phyloP scores from a whole-genome alignment of 371 early-diverging fungal genomes.

The Fennellomyces sp. region DNA sequence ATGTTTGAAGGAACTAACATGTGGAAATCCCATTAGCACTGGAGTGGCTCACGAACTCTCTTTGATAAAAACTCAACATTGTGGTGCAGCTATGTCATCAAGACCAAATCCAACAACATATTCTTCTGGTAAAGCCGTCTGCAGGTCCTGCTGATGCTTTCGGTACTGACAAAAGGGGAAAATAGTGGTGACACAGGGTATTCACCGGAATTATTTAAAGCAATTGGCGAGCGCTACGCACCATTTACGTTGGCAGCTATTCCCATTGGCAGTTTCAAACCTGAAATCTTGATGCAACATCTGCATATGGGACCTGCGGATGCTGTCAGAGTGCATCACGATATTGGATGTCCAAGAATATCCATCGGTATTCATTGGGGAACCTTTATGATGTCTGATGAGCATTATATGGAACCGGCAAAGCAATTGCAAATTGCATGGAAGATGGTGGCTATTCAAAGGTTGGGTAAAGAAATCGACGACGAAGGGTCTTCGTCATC shows the following conservation, averaged over 20 bases:
- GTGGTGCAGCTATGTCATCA: slow-evolving; percentile 64
- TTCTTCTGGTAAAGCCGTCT: slow-evolving; percentile 69
- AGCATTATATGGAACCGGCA: slow-evolving; percentile 70
- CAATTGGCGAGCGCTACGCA: slow-evolving; percentile 53
- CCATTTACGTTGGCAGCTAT: slow-evolving; percentile 59
- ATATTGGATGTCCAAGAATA: slow-evolving; percentile 39
- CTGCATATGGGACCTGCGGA: slow-evolving; percentile 62
- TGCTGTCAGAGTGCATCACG: slow-evolving; percentile 54
- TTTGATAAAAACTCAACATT: slow-evolving; percentile 58
- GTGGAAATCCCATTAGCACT: slow-evolving; percentile 45
- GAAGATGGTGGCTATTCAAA: slow-evolving; percentile 12
- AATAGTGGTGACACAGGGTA: slow-evolving; percentile 66
- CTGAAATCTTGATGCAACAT: slow-evolving; percentile 47
- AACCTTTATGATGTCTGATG: slow-evolving; percentile 67
- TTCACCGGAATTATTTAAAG: slow-evolving; percentile 56
- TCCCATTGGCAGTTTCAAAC: slow-evolving; percentile 63
- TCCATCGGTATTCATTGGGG: slow-evolving; percentile 68
- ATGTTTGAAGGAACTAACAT: background rate
- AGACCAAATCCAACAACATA: slow-evolving; percentile 38
- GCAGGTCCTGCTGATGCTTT: too few species aligned
- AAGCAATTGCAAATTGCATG: slow-evolving; percentile 36
- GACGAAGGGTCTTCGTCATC: slow-evolving; percentile 6
- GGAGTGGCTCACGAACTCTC: slow-evolving; percentile 53
- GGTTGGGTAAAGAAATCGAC: background rate
- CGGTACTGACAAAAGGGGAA: background rate